Base-by-base conservation (phyloP, 306 rosid species). In the Potentilla sterilis region DNA sequence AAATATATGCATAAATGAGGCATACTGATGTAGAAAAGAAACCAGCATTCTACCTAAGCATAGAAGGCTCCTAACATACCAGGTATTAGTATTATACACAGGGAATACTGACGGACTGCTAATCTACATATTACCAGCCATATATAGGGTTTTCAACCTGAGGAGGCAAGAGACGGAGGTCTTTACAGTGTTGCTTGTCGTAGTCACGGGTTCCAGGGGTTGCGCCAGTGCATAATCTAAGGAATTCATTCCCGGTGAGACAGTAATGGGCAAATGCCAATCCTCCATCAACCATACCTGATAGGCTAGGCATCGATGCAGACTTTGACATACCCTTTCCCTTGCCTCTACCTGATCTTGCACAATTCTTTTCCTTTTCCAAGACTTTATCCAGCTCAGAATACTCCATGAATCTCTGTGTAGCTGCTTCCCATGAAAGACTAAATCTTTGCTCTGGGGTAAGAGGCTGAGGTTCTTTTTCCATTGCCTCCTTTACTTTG, bases 361-460 rank as follows among this genome's bases (percentile, higher is more conserved):
- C 69, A 34, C 80, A 80, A 46, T 83, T 80, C 65, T 70, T 83
- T 32, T 81, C 86, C 32, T 52, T 75, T 72, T 83, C 82, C 80
- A 92, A 72, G 75, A 92, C 42, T 75, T n/a, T 83, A 61, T 91
- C 85, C 47, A 95, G 93, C 70, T 95, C 97, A 6, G 99, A 95
- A 78, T 85, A 88, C 75, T 89, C 92, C 87, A 92, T 84, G 72
- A 95, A 95, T 81, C 99, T 89, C 76, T 92, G 89, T 49, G 99
- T 95, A 35, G 99, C 99, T 54, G 97, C 99, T 84, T 95, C 99
- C 99, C 99, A 95, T 40, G 99, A 95, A 68, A 95, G 97, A 62
- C 85, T 79, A 70, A 89, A 88, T 82, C 89, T 87, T 81, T 95
- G 87, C 86, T 90, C 97, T 6, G 97, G 96, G 52, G 97, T 90